Conservation (phyloP, 1,139 yeast genomes). For the Blastobotrys illinoisensis region DNA sequence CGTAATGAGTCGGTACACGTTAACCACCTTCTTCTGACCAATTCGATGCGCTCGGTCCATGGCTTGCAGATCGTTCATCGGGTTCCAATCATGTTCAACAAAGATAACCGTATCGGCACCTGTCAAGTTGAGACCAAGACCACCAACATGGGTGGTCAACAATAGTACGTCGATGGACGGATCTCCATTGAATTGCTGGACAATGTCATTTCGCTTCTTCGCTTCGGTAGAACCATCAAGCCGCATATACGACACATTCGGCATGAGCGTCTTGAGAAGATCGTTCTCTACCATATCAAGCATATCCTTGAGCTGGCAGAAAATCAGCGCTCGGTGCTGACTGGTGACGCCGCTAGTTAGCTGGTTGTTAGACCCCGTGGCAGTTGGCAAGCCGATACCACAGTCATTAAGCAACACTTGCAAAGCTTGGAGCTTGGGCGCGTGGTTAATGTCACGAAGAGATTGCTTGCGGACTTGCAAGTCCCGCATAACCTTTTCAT, state of each 20-base stretch:
- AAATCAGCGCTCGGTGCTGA: slow-evolving; percentile 91
- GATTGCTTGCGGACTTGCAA: slow-evolving; percentile 55
- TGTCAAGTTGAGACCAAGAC: slow-evolving; percentile 90
- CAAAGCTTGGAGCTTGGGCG: slow-evolving; percentile 84
- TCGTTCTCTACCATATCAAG: slow-evolving; percentile 93
- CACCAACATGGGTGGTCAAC: slow-evolving; percentile 96
- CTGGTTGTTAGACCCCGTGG: slow-evolving; percentile 27
- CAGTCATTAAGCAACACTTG: slow-evolving; percentile 81
- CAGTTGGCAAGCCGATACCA: slow-evolving; percentile 65
- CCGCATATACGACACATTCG: slow-evolving; percentile 90
- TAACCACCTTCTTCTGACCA: slow-evolving; percentile 96
- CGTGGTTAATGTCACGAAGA: slow-evolving; percentile 69
- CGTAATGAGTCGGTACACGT: slow-evolving; percentile 88
- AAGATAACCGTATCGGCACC: slow-evolving; percentile 99
- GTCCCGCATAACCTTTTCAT: slow-evolving; percentile 53
- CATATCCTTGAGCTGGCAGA: slow-evolving; percentile 97
- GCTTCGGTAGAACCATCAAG: slow-evolving; percentile 95
- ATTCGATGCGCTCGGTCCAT: slow-evolving; percentile 99
- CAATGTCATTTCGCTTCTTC: slow-evolving; percentile 85
- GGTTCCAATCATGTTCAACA: slow-evolving; percentile 99
- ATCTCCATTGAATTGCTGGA: slow-evolving; percentile 87
- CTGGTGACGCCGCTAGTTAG: slow-evolving; percentile 63
- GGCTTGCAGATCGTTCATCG: slow-evolving; percentile 98
- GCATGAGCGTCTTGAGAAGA: slow-evolving; percentile 74
- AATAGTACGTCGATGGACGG: slow-evolving; percentile 93